Evolutionary conservation across 495 filamentous ascomycete species (phyloP), one percentile per base, ranked within the genome.

Genomic region (Talaromyces nanjingensis): DNA sequence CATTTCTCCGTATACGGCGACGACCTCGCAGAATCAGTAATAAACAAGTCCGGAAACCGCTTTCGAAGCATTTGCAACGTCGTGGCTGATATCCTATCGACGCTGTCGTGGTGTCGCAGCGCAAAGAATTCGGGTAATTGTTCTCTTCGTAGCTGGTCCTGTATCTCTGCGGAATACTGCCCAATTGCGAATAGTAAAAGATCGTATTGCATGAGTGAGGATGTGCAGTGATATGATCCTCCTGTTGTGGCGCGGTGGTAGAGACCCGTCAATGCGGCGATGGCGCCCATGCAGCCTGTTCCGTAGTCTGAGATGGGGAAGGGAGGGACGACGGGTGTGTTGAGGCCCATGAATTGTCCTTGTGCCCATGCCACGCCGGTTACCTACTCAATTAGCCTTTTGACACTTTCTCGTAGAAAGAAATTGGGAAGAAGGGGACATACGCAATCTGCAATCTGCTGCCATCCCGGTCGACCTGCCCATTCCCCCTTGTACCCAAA

Each of bases 291-390:
- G 65, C 83, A 84, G 27, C 81, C 89, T 2, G 89, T 91, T 31
- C 89, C 86, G 72, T 93, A 92, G 74, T 92, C 90, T 42, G 86
- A 90, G 77, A 90, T 91, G 24, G 89, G 90, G 73, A 91, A 92
- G 0, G 89, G 89, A 56, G 89, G 90, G 0, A 91, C 84, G n/a
- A 91, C 83, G 3, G 89, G 89, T 65, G 86, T 85, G 11, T 81
- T 68, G 9, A 85, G 74, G 11, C 87, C 87, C 87, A 92, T 91
- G 73, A 86, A 87, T 53, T 82, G 64, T 9, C 89, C 89, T 72
- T 91, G 89, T 4, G 84, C 85, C 88, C 87, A 91, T 6, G 89
- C 88, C 6, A 91, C 77, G 16, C 88, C 87, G 20, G 80, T 85
- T 2, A 84, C 82, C 75, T 83, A 69, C 61, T 27, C 24, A 29